A percentile compares a stretch with the other conserved stretches of the same genome.
phyloP scores from a whole-genome alignment of 2,329 filamentous ascomycete genomes.

The Coleophoma cylindrospora region DNA sequence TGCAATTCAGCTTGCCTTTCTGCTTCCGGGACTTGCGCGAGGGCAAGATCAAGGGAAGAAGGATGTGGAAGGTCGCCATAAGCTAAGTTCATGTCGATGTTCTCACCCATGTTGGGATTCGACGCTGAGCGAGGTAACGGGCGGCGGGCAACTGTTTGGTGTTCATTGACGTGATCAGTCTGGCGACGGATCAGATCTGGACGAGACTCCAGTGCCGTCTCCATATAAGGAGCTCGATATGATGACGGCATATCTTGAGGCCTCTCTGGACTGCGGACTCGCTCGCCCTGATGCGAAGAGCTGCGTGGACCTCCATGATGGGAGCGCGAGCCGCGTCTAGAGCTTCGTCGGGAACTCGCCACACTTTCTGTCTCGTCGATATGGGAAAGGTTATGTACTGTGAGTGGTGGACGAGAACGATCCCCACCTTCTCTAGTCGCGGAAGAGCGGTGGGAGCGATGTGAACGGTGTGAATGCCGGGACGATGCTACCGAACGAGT shows the following conservation, averaged over 20 bases:
- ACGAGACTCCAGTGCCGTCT: slow-evolving; percentile 10
- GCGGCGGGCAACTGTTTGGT: neutral
- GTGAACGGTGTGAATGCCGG: slow-evolving; percentile 28
- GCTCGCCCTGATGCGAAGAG: neutral
- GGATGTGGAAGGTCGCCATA: slow-evolving; percentile 81
- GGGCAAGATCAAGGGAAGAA: slow-evolving; percentile 51
- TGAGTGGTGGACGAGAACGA: slow-evolving; percentile 14
- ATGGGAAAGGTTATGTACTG: neutral
- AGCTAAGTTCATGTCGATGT: slow-evolving; percentile 86
- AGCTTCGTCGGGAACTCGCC: neutral
- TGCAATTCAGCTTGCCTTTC: slow-evolving; percentile 49
- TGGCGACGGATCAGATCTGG: slow-evolving; percentile 18
- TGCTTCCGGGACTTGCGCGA: slow-evolving; percentile 36
- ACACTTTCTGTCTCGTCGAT: neutral
- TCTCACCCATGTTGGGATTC: slow-evolving; percentile 24
- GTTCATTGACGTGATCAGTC: slow-evolving; percentile 13
- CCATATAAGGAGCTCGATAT: slow-evolving; percentile 7
- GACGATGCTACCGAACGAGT: slow-evolving; percentile 35
- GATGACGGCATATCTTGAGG: neutral
- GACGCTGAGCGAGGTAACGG: slow-evolving; percentile 8
- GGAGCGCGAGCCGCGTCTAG: neutral
- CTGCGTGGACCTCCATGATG: neutral
- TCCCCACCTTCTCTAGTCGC: slow-evolving; percentile 13
- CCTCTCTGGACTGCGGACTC: neutral
- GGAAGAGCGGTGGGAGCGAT: slow-evolving; percentile 19